Base-by-base conservation (phyloP, 2,329 filamentous ascomycete genomes). In the Tolypocladium tropicale region DNA sequence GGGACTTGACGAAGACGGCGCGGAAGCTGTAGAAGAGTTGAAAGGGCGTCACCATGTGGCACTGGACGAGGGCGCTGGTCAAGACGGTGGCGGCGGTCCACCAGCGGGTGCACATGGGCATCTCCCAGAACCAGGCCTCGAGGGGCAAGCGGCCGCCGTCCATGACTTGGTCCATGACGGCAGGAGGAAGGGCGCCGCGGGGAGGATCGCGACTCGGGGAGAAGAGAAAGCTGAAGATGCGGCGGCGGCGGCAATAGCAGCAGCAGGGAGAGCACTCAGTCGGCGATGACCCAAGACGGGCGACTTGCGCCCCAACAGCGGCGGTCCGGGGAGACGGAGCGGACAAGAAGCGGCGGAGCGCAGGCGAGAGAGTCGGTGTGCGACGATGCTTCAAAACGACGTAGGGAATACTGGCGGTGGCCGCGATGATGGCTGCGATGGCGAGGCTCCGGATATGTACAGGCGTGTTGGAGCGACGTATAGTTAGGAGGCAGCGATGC, bases 101-200 rank as follows among this genome's bases (percentile, higher is more conserved):
- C 86, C 89, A 95, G 59, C 94, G 80, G 39, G 94, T 99, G 72
- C 92, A 95, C 30, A 94, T 84, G 4, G 94, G 94, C 88, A 96
- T 96, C 72, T 99, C 94, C 81, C 90, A 96, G 73, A 96, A 97
- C 94, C 94, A 99, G 63, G 93, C 88, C 73, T 97, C 94, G 9
- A 99, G 80, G 46, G 93, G 94, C 67, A 96, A 77, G 55, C 80
- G 77, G 57, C 79, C 82, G 62, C 79, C 81, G 57, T 82, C 81
- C 68, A 83, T 78, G 65, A 82, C 77, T 65, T 81, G 79, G 62
- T 83, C 80, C 80, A 83, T 83, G 59, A 23, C 36, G 30, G n/a
- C 34, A 34, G 28, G 55, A 25, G n/a, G n/a, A n/a, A n/a, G 39
- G n/a, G 33, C 6, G 36, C 18, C 43, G 23, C 21, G 41, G 25